Conservation (phyloP, 345 rosid genomes). For the Alliaria petiolata region DNA sequence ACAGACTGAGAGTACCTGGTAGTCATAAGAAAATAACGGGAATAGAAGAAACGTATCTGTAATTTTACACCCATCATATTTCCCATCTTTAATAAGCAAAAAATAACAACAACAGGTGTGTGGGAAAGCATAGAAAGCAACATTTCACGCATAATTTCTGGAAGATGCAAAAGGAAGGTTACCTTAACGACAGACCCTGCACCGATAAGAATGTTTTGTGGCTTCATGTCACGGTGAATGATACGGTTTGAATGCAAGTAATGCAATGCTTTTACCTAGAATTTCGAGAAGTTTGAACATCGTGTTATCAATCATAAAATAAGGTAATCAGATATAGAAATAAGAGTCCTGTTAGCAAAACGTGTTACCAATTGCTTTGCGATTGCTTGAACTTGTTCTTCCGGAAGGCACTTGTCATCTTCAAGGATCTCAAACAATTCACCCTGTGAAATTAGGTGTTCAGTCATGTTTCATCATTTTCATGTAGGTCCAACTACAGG, state of each 20-base stretch:
- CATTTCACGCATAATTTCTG: neutral
- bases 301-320: constrained; percentile 1
- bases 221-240: constrained; percentile 99
- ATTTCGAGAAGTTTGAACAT: neutral
- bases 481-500: neutral
- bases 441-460: constrained; percentile 52
- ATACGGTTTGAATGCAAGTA: constrained; percentile 97
- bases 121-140: neutral
- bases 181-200: constrained; percentile 96
- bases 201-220: constrained; percentile 98
- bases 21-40: too few species aligned
- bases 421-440: constrained; percentile 94
- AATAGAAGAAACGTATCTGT: neutral
- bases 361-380: constrained; percentile 86
- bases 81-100: neutral
- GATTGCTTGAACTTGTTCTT: constrained; percentile 97
- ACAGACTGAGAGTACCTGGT: neutral
- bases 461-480: neutral
- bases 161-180: constrained; percentile 16
- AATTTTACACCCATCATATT: neutral
- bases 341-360: neutral
- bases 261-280: constrained; percentile 87
- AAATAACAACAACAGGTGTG: neutral
- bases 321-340: neutral
- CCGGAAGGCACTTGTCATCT: constrained; percentile 97